Percentiles rank a stretch among this genome's conserved stretches.
Evolutionary conservation across 2,329 filamentous ascomycete species (phyloP).

Genomic region (Colletotrichum sp.): DNA sequence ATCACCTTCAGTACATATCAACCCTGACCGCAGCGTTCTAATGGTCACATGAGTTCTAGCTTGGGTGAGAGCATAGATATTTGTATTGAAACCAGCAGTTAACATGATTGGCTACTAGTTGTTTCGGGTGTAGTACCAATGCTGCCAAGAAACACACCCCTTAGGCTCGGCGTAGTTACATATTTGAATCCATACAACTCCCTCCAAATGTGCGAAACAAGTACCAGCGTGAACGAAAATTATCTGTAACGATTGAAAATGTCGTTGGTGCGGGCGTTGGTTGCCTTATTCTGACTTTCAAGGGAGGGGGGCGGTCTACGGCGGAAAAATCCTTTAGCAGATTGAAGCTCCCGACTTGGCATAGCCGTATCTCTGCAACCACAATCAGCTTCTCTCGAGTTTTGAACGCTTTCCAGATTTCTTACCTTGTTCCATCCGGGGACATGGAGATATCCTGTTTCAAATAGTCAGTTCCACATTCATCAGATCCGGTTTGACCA

Average conservation of each 20-base stretch:
- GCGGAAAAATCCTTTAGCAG: neutral
- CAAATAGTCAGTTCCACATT: neutral
- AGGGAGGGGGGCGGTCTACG: neutral
- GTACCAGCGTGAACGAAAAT: neutral
- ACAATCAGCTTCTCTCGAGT: neutral
- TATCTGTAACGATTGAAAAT: neutral
- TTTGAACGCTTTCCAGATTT: neutral
- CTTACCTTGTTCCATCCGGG: neutral
- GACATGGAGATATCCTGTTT: neutral
- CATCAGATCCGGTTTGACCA: rapidly evolving
- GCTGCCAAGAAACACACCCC: neutral
- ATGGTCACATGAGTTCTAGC: neutral
- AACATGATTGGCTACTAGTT: neutral
- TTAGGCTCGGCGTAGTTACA: neutral
- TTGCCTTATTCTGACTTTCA: neutral
- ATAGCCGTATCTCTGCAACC: neutral
- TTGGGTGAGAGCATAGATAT: neutral
- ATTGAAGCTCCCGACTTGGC: neutral
- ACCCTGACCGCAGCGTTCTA: neutral
- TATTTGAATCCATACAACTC: neutral
- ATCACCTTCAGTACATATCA: neutral
- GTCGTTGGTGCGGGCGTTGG: neutral
- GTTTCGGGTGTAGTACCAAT: neutral
- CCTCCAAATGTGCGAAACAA: neutral
- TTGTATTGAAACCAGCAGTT: neutral